Conservation (phyloP, 495 filamentous ascomycete species). For the Aspergillus cristatus region DNA sequence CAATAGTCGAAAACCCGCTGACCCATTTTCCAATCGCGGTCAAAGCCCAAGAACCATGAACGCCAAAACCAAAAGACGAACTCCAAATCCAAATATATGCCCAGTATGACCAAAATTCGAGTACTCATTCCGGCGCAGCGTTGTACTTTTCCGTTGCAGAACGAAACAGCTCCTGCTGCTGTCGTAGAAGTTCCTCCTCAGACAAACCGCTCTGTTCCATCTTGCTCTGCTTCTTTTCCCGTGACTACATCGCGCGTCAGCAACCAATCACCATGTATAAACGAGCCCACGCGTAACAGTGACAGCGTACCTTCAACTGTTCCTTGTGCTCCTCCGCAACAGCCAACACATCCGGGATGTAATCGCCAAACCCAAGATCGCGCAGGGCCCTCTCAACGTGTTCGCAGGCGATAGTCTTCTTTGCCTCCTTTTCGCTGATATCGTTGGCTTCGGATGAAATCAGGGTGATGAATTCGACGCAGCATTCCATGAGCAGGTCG, state of each 20-base stretch:
- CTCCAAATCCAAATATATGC: too few species aligned
- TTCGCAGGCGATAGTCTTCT: constrained; percentile 96
- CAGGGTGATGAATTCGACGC: constrained; percentile 97
- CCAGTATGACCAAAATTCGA: too few species aligned
- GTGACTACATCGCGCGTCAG: constrained; percentile 46
- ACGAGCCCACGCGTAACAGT: not conserved
- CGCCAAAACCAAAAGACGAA: constrained; percentile 13
- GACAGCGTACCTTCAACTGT: constrained; percentile 64
- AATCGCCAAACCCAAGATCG: constrained; percentile 84
- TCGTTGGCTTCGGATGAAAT: constrained; percentile 97
- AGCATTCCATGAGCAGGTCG: constrained; percentile 95
- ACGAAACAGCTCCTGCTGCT: constrained; percentile 87
- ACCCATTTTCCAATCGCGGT: constrained; percentile 1
- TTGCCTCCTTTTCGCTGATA: constrained; percentile 93
- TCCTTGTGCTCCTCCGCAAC: constrained; percentile 90
- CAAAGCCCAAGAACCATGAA: constrained; percentile 9
- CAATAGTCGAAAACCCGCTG: too few species aligned
- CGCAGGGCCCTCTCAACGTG: constrained; percentile 89
- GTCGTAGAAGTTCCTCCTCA: constrained; percentile 75
- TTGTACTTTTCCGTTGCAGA: constrained; percentile 72
- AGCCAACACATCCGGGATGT: constrained; percentile 74
- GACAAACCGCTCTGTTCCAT: constrained; percentile 87
- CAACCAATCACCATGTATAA: not conserved
- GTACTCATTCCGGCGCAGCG: constrained; percentile 28
- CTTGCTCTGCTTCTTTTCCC: constrained; percentile 95